Evolutionary conservation across 805 yeast species (phyloP).

Genomic region (Saturnispora galanensis): DNA sequence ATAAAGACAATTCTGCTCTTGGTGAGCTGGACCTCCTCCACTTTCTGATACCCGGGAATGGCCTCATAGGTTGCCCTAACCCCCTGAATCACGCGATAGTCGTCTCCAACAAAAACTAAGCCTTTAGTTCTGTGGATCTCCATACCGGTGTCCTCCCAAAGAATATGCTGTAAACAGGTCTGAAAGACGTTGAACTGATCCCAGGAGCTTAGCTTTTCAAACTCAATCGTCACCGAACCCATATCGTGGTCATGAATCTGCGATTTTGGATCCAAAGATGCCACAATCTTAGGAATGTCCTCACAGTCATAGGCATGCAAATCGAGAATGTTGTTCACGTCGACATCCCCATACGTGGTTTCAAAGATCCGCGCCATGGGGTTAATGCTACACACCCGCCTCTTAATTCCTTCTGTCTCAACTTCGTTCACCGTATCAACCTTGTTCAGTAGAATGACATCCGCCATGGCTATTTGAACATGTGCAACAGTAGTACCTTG

Average conservation of each 20-base stretch:
- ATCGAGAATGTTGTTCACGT: constrained; percentile 58
- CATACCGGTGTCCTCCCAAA: constrained; percentile 62
- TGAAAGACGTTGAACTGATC: constrained; percentile 42
- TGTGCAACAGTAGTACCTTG: constrained; percentile 68
- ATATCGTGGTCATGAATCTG: constrained; percentile 42
- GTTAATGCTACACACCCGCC: constrained; percentile 48
- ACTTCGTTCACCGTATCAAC: constrained; percentile 36
- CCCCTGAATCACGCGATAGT: constrained; percentile 69
- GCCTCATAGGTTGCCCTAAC: constrained; percentile 89
- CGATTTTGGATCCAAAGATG: constrained; percentile 1
- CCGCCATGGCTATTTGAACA: constrained; percentile 85
- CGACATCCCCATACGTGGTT: constrained; percentile 68
- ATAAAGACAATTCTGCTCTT: constrained; percentile 24
- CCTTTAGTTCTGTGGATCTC: constrained; percentile 86
- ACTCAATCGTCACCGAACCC: constrained; percentile 42
- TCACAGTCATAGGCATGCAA: constrained; percentile 63
- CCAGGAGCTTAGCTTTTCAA: constrained; percentile 29
- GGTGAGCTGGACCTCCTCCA: constrained; percentile 11
- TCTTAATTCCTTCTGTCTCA: constrained; percentile 15
- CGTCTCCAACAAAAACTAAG: constrained; percentile 36
- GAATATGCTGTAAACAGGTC: constrained; percentile 51
- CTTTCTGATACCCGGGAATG: constrained; percentile 30
- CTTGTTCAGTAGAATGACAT: constrained; percentile 71
- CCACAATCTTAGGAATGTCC: constrained; percentile 18
- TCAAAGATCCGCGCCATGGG: constrained; percentile 54